Evolutionary conservation across 306 rosid genomes (phyloP), one percentile per base, ranked within the genome.

Genomic region (Parietaria judaica): DNA sequence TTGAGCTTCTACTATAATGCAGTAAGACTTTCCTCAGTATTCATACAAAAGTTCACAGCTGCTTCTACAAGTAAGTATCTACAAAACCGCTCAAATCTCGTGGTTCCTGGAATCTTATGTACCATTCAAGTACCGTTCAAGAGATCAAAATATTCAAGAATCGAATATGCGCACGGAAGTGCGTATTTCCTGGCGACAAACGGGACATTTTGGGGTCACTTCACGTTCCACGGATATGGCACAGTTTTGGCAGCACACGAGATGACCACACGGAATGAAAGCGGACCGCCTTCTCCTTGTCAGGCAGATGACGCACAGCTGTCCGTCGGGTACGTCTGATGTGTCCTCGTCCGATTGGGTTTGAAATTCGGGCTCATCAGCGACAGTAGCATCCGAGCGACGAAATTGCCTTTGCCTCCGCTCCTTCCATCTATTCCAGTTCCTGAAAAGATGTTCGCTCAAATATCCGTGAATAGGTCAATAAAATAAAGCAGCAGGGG

Each of bases 221-320:
- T 79, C 87, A 3, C 70, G 77, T 71, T 77, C 95, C 53, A 92
- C 79, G 12, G 95, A 80, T 17, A 79, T 61, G 67, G 90, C 83
- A 66, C 96, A 92, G 46, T 57, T 70, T 51, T 77, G 86, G 80
- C 98, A 92, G 52, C 98, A 88, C 46, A 92, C 96, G 31, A 84
- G 77, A 77, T 88, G 98, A 41, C 95, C 98, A 34, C 95, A 92
- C 0, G 96, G 98, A 62, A 88, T 70, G 66, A 92, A 92, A 9
- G 83, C 94, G 14, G 90, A 86, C 48, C 94, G 83, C 75, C 86
- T 88, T 80, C 95, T 92, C 68, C 96, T 84, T 79, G 64, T 82
- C 67, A 88, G 72, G 68, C 96, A 92, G 70, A 92, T 80, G 51
- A 82, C 90, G 17, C 98, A 92, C 73, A 92, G 66, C 69, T 80